Evolutionary conservation across 2,329 filamentous ascomycete species (phyloP), one percentile per base, ranked within the genome.

Genomic region (Alternaria postmessia): DNA sequence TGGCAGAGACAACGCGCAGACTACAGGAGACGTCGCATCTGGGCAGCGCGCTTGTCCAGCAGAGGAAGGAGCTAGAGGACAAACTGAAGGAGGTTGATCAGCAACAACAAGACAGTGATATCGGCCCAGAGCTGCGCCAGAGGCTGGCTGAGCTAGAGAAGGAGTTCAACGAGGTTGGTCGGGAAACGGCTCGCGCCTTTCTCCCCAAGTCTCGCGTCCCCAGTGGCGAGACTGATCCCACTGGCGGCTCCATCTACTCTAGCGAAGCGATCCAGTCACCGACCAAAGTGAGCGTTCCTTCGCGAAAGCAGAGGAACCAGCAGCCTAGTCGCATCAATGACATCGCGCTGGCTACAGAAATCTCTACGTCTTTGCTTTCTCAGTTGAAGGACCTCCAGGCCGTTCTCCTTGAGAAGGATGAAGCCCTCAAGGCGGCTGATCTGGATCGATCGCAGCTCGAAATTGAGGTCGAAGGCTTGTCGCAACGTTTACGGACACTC

Each of bases 321-420:
- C 91, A 92, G 2, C 87, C 91, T 9, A 95, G 89, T 75, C 89
- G 94, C 52, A 90, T 96, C 12, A 93, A 98, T 76, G 95, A 99
- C 74, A 96, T 99, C 74, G 93, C 97, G 71, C 96, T 99, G 74
- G 95, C 94, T n/a, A 94, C 95, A 51, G 94, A 99, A 75, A 97
- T 99, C 72, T 97, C 93, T 74, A 97, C 93, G 6, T 97, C 93
- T 2, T 84, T 99, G 52, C 89, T 99, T 52, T 89, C 91, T n/a
- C 95, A 98, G 80, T 91, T 99, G 51, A 90, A 95, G 63, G 93
- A 95, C 75, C 81, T 99, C 55, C 95, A 99, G 78, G 86, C 89
- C 3, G 84, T 96, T 16, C 85, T 99, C 11, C 87, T 90, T 0
- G 93, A 98, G 80, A 91, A 93, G 67, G 95, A 99, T 65, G 94